Percentiles rank a stretch among this genome's conserved stretches.
phyloP scores from a whole-genome alignment of 345 rosid species.

The Eucalyptus polybractea region DNA sequence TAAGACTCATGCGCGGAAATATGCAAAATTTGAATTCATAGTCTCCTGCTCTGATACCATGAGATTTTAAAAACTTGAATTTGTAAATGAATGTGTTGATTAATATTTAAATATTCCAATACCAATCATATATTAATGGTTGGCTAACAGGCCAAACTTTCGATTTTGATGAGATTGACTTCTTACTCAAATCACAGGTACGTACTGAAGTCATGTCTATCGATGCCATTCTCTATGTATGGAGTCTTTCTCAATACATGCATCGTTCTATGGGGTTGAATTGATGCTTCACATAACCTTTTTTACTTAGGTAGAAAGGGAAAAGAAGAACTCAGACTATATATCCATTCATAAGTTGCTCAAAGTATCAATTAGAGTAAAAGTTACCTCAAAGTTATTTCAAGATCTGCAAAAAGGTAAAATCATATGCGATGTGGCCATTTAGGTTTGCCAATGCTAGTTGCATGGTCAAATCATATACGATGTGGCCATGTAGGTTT shows the following conservation, averaged over 20 bases:
- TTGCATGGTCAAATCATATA: too few species aligned
- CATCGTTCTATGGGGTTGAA: background rate
- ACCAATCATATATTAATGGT: background rate
- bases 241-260: background rate
- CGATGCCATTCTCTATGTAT: background rate
- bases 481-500: background rate
- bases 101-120: too few species aligned
- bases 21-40: background rate
- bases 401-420: background rate
- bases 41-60: background rate
- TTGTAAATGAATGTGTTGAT: background rate
- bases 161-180: background rate
- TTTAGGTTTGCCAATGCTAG: background rate
- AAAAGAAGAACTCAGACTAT: background rate
- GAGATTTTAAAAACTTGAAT: background rate
- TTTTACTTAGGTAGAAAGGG: background rate
- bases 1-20: background rate
- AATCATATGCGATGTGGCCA: background rate
- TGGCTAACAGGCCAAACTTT: background rate
- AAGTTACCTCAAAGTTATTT: background rate
- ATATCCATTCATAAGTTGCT: background rate
- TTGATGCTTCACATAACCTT: background rate
- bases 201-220: background rate
- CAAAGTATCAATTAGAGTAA: background rate
- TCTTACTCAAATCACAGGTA: background rate